Base-by-base conservation (phyloP, 371 early-diverging fungal genomes). In the Circinella minor region DNA sequence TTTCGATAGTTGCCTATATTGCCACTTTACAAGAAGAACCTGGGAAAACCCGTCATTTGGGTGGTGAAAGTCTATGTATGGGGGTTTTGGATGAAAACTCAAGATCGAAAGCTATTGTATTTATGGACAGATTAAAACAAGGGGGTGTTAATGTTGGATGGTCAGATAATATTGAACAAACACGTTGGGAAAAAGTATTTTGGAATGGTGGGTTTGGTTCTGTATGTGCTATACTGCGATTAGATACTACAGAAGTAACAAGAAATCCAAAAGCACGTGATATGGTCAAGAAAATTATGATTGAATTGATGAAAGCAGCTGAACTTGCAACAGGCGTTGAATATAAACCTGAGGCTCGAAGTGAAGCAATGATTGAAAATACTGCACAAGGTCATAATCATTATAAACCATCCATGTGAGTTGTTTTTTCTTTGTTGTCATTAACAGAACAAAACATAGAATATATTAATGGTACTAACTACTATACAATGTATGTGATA, bases 201-300 rank as follows among this genome's bases (percentile, higher is more conserved):
- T 93, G 94, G 93, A 95, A 94, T 75, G 92, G 91, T 5, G 73
- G 91, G 3, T 93, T 94, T 77, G 91, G 90, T 61, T 90, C 92
- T 0, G 78, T 91, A 3, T 90, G 91, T 48, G 88, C 93, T 4
- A 71, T 91, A 1, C 81, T 91, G 1, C 89, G 90, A 10, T 79
- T 91, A 66, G 85, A 88, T n/a, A 90, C 90, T n/a, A 79, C 81
- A 10, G 76, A 86, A 39, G 82, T 93, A 65, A 76, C 92, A 7
- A 76, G 66, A 2, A 83, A 90, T 54, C 76, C 87, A 18, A 75
- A 76, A 36, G 84, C 90, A 38, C 67, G 79, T 39, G 71, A 74
- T 14, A 77, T 89, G 66, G 75, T 86, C 4, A 77, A 71, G 34
- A 74, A 67, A 14, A 63, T 89, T n/a, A 94, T 92, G 90, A 48